A percentile compares a stretch with the other conserved stretches of the same genome.
Evolutionary conservation across 1,284 basidiomycete genomes (phyloP).

Genomic region (Caloboletus inedulis): DNA sequence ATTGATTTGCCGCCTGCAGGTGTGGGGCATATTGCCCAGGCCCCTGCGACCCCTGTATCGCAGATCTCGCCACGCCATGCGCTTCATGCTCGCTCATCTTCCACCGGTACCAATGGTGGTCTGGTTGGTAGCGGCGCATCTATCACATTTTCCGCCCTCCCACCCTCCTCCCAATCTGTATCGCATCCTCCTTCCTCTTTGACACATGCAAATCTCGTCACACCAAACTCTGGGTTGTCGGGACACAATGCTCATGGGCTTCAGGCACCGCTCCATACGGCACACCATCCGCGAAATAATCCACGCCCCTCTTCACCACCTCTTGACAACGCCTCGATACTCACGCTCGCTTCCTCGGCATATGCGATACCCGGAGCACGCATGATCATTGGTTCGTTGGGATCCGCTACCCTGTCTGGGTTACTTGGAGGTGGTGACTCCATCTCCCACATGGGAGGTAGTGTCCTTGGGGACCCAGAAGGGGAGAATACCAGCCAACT

Average conservation of each 20-base stretch:
- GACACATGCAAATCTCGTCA: constrained; percentile 33
- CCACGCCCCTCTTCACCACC: constrained; percentile 89
- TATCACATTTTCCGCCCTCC: constrained; percentile 68
- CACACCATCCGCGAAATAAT: constrained; percentile 93
- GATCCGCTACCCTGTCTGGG: constrained; percentile 50
- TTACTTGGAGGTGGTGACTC: constrained; percentile 57
- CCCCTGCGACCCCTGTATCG: constrained; percentile 56
- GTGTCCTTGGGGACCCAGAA: constrained; percentile 47
- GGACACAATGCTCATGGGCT: constrained; percentile 34
- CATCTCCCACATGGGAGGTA: constrained; percentile 63
- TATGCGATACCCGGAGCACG: constrained; percentile 66
- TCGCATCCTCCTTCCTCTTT: constrained; percentile 46
- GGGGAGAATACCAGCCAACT: constrained; percentile 68
- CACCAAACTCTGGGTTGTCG: constrained; percentile 24
- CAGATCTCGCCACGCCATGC: constrained; percentile 44
- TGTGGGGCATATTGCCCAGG: constrained; percentile 90
- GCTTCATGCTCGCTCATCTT: constrained; percentile 57
- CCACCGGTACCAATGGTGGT: constrained; percentile 46
- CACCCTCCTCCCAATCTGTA: constrained; percentile 45
- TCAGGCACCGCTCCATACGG: constrained; percentile 84
- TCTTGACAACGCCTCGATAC: constrained; percentile 84
- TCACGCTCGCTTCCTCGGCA: constrained; percentile 91
- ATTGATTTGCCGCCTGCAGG: constrained; percentile 76
- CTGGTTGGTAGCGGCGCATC: constrained; percentile 49
- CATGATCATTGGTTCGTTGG: constrained; percentile 38